These are phyloP conservation scores for Hortiboletus rubellus DNA, from an alignment of 1,284 basidiomycete genomes.

Conservation along the genomic window DNA sequence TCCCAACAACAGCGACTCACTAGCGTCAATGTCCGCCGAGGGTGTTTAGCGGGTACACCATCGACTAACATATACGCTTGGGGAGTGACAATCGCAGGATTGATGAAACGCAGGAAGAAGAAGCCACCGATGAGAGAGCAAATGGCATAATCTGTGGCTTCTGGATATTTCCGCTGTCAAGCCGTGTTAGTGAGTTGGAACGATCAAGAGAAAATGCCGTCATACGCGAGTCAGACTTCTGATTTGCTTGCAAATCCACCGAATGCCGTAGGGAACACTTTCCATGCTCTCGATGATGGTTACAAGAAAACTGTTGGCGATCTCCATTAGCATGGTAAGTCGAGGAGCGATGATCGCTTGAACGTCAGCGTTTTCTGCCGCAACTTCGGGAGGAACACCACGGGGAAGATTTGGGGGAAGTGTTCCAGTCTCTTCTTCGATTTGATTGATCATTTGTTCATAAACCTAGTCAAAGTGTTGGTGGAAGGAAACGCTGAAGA, in stretches of 20 bases:
- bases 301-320: slow-evolving; percentile 93
- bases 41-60: slow-evolving; percentile 95
- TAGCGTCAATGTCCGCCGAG: slow-evolving; percentile 91
- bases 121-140: slow-evolving; percentile 99
- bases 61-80: slow-evolving; percentile 99
- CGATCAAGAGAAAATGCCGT: slow-evolving; percentile 10
- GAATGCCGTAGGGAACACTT: slow-evolving; percentile 96
- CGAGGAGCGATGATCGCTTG: slow-evolving; percentile 97
- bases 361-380: slow-evolving; percentile 90
- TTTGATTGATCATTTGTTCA: slow-evolving; percentile 98
- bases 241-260: slow-evolving; percentile 99
- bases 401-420: slow-evolving; percentile 89
- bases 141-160: slow-evolving; percentile 96
- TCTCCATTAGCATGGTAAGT: slow-evolving; percentile 98
- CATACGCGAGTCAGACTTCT: slow-evolving; percentile 88
- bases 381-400: slow-evolving; percentile 92
- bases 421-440: slow-evolving; percentile 93
- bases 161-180: slow-evolving; percentile 91
- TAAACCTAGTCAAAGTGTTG: slow-evolving; percentile 63
- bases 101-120: slow-evolving; percentile 99
- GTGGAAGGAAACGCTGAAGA: background rate
- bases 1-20: slow-evolving; percentile 42
- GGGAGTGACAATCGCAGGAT: slow-evolving; percentile 99
- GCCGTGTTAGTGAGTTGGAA: slow-evolving; percentile 14
- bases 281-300: slow-evolving; percentile 99